Evolutionary conservation across 768 basidiomycete species (phyloP), one percentile per base, ranked within the genome.

Genomic region (Lentinula sp.): DNA sequence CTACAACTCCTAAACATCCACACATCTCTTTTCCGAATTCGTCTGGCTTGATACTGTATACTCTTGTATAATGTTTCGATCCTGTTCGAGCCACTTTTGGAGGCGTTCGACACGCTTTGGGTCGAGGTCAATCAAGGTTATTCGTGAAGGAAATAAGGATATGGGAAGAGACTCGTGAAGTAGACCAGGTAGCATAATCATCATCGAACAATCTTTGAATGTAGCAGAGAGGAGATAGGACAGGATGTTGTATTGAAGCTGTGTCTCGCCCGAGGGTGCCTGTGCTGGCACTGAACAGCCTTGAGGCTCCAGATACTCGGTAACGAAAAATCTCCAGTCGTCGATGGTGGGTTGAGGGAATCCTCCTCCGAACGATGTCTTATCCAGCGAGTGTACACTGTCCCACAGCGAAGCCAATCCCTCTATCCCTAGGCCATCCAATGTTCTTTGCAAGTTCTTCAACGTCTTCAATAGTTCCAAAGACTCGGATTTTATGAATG

Each of bases 191-290:
- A 60, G 48, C 39, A 33, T 46, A 28, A 60, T 49, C 62, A 81
- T 72, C 51, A 76, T 67, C 23, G 95, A 97, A 74, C 96, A 99
- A 72, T 99, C 96, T 71, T 99, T 99, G 81, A 99, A 94, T 6
- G 91, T 91, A 28, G 93, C 93, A 4, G 93, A 93, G 56, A 98
- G 86, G 20, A 94, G 76, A 71, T 92, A 92, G 7, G 91, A 87
- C 51, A 91, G 74, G 45, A 86, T 69, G 64, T 88, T 83, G 65
- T 89, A 82, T 43, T 83, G 81, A 53, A 91, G 72, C 62, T 85
- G 69, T 23, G 74, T 70, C 23, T 76, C 70, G 41, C 67, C 49
- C 2, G 58, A n/a, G 20, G 20, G 15, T 33, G 36, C 36, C 33
- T 15, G 12, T 48, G 28, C 28, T 36, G 18, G 13, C 2, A 32